A percentile compares a stretch with the other conserved stretches of the same genome.
phyloP scores from a whole-genome alignment of 768 basidiomycete genomes.

The Thelephora aurantiotincta region DNA sequence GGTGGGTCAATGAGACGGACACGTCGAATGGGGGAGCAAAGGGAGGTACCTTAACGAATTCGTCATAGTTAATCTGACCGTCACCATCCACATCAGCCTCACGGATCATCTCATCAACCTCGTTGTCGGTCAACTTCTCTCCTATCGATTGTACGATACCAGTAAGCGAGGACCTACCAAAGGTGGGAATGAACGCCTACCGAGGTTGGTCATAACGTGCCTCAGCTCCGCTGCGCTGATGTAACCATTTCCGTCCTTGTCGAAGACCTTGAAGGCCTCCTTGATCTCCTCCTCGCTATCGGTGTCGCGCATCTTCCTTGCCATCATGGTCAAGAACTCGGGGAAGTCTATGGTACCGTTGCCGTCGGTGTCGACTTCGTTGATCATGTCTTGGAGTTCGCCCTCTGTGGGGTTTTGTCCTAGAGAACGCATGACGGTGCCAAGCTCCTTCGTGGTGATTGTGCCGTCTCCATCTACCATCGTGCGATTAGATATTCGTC shows the following conservation, averaged over 20 bases:
- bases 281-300: conserved; percentile 91
- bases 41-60: conserved; percentile 56
- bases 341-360: conserved; percentile 77
- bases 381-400: conserved; percentile 91
- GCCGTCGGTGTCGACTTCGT: conserved; percentile 82
- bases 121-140: conserved; percentile 75
- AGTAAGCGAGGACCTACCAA: neutral
- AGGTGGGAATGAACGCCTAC: conserved; percentile 25
- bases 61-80: conserved; percentile 89
- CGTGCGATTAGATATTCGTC: neutral
- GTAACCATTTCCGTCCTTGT: conserved; percentile 88
- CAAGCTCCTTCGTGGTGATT: conserved; percentile 82
- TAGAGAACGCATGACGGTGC: conserved; percentile 86
- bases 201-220: conserved; percentile 85
- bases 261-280: conserved; percentile 95
- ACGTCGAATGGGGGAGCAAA: conserved; percentile 2
- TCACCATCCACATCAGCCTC: conserved; percentile 93
- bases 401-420: conserved; percentile 90
- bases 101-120: conserved; percentile 95
- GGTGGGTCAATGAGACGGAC: conserved; percentile 4
- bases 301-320: conserved; percentile 81
- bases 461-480: conserved; percentile 81
- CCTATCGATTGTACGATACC: conserved; percentile 26
- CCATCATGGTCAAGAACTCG: conserved; percentile 78
- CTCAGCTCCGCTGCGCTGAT: conserved; percentile 79